These are phyloP conservation scores for Tinospora cordifolia DNA, from an alignment of 164 flowering plant species.

Conservation along the genomic window DNA sequence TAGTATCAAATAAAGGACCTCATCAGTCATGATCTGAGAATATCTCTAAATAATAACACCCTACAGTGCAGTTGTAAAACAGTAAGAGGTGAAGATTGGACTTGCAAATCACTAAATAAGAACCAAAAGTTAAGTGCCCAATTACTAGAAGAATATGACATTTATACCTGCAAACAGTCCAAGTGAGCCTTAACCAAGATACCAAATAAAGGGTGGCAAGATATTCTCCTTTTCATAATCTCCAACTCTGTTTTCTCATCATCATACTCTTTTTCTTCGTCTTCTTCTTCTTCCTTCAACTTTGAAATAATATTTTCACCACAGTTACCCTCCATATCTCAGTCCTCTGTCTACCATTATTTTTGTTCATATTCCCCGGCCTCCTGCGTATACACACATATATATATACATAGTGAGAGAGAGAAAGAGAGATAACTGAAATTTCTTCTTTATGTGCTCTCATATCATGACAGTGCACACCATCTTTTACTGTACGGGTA, in stretches of 20 bases:
- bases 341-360: slow-evolving; percentile 1
- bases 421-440: no score
- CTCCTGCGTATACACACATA: background rate
- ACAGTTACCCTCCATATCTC: background rate
- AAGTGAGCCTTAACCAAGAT: slow-evolving; percentile 29
- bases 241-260: slow-evolving; percentile 11
- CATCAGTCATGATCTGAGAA: no score
- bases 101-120: background rate
- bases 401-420: background rate
- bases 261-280: slow-evolving; percentile 14
- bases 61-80: no score
- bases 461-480: no score
- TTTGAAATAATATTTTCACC: background rate
- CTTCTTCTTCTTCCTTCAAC: background rate
- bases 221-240: slow-evolving; percentile 31
- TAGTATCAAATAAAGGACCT: no score
- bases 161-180: slow-evolving; percentile 34
- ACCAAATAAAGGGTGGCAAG: slow-evolving; percentile 31
- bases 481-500: no score
- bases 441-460: no score
- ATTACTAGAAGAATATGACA: no score
- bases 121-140: background rate
- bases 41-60: no score
- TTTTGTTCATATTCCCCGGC: background rate
- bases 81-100: no score